Evolutionary conservation across 768 basidiomycete genomes (phyloP).

Genomic region (Lentinus brumalis): DNA sequence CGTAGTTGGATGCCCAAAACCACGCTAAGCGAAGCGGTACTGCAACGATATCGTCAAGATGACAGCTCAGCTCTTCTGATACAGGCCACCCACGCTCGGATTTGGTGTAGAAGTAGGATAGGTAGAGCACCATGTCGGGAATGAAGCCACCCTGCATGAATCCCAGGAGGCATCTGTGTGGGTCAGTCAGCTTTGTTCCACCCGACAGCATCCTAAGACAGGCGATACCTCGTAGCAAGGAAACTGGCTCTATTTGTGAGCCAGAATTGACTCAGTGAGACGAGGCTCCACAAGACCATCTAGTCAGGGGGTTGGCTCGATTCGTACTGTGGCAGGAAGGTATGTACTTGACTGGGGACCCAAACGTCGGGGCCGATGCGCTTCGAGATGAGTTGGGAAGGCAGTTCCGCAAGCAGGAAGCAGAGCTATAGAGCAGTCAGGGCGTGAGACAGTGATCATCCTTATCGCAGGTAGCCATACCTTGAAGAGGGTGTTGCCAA

Average conservation of each 20-base stretch:
- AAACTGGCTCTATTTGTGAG: conserved; percentile 54
- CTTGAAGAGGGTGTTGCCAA: conserved; percentile 61
- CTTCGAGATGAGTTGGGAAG: conserved; percentile 69
- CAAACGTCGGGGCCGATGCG: conserved; percentile 68
- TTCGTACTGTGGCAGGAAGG: background rate
- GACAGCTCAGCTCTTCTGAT: background rate
- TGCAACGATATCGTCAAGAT: conserved; percentile 19
- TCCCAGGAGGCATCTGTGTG: conserved; percentile 49
- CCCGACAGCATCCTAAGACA: background rate
- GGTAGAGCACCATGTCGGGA: conserved; percentile 67
- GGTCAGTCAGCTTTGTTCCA: background rate
- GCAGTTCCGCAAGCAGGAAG: conserved; percentile 51
- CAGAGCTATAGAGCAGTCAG: conserved; percentile 15
- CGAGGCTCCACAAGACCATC: conserved; percentile 59
- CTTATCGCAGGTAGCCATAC: conserved; percentile 22
- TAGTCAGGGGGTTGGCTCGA: conserved; percentile 16
- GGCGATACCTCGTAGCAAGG: conserved; percentile 48
- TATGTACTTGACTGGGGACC: conserved; percentile 56
- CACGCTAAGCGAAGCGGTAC: conserved; percentile 68
- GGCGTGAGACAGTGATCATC: background rate
- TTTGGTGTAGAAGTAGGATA: conserved; percentile 67
- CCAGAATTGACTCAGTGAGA: conserved; percentile 61
- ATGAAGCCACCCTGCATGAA: conserved; percentile 68
- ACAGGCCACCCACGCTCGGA: conserved; percentile 44
- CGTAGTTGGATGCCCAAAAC: conserved; percentile 67